phyloP scores from a whole-genome alignment of 2,329 filamentous ascomycete species.

The Penicillium corylophilum region DNA sequence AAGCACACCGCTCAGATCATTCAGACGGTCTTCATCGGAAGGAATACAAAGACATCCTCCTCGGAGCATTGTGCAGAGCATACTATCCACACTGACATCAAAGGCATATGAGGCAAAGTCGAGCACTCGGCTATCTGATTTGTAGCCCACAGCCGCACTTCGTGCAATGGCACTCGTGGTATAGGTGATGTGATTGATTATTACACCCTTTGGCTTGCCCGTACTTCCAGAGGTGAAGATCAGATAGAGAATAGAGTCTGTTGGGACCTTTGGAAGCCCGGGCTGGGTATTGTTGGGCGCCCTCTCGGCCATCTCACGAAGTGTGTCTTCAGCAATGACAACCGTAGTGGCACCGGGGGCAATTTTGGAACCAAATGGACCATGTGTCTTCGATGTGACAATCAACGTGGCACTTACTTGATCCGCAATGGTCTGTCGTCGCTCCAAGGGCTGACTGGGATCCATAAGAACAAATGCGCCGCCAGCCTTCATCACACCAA shows the following conservation, averaged over 20 bases:
- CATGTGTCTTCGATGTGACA: conserved; percentile 1
- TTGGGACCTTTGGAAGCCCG: neutral
- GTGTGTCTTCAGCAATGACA: conserved; percentile 10
- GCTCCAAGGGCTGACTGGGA: conserved; percentile 23
- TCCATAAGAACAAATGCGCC: conserved; percentile 29
- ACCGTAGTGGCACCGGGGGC: neutral
- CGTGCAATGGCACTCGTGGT: conserved; percentile 7
- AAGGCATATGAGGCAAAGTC: conserved; percentile 45
- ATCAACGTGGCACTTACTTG: conserved; percentile 6
- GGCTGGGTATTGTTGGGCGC: neutral
- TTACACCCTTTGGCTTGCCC: conserved; percentile 22
- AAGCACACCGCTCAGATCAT: conserved; percentile 8
- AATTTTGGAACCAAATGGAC: neutral
- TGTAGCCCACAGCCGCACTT: conserved; percentile 9
- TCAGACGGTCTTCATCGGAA: conserved; percentile 38
- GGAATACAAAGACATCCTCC: conserved; percentile 49
- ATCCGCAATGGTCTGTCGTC: conserved; percentile 19
- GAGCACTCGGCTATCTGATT: conserved; percentile 15
- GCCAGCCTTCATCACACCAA: conserved; percentile 30
- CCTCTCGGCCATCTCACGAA: conserved; percentile 1
- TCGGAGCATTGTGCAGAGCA: conserved; percentile 38
- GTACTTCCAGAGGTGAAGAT: conserved; percentile 49
- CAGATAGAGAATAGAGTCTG: conserved; percentile 27
- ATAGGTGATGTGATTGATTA: conserved; percentile 15
- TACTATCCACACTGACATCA: conserved; percentile 37